These are phyloP conservation scores for Acephala macrosclerotiorum DNA, from an alignment of 2,329 filamentous ascomycete genomes.

Conservation along the genomic window DNA sequence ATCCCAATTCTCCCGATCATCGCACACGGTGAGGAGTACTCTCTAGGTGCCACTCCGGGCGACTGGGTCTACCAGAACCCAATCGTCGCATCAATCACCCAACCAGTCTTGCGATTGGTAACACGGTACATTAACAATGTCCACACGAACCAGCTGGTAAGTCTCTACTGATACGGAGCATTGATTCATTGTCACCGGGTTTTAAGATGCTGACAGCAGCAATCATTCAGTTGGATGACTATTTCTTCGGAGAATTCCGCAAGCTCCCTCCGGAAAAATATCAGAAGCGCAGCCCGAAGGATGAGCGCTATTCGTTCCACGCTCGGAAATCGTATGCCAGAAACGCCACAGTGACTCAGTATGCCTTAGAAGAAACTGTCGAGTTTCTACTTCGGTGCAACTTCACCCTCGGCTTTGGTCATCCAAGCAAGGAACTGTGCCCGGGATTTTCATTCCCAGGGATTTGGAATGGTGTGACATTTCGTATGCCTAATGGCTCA, in stretches of 20 bases:
- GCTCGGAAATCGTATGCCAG: background rate
- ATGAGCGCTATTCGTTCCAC: background rate
- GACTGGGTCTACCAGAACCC: too few relatives aligned
- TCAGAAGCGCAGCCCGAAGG: background rate
- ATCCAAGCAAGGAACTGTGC: background rate
- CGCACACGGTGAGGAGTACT: background rate
- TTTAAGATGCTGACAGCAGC: too few relatives aligned
- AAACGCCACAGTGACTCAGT: background rate
- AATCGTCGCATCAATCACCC: conserved; percentile 13
- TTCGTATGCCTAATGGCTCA: too few relatives aligned
- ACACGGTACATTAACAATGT: conserved; percentile 17
- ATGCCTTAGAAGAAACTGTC: background rate
- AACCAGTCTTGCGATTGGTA: conserved; percentile 19
- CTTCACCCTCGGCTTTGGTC: background rate
- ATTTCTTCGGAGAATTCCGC: conserved; percentile 8
- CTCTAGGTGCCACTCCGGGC: background rate
- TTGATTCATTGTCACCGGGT: background rate
- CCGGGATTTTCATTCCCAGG: background rate
- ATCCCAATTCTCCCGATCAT: background rate
- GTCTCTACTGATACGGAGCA: background rate
- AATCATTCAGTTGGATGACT: conserved; percentile 2
- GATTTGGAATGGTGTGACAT: background rate
- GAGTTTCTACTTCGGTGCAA: background rate
- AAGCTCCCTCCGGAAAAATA: background rate
- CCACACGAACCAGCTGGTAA: conserved; percentile 7